These are phyloP conservation scores for Fraxinus americana DNA, from an alignment of 257 asterid species.

Conservation along the genomic window DNA sequence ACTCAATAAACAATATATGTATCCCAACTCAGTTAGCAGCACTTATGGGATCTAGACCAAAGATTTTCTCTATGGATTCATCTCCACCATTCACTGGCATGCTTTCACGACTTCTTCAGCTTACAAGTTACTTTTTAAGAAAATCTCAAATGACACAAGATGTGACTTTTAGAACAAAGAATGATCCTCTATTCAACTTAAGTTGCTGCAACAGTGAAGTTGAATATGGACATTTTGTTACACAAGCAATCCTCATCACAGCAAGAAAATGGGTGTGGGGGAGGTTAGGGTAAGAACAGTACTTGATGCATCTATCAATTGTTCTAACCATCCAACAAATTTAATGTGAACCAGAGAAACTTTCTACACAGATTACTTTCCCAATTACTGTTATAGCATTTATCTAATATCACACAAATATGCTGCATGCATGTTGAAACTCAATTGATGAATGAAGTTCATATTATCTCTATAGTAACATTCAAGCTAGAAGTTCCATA, in stretches of 20 bases:
- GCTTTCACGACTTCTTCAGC: background rate
- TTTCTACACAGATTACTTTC: background rate
- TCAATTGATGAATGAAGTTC: constrained; percentile 6
- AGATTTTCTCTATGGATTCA: too few relatives aligned
- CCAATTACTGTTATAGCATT: background rate
- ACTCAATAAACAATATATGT: background rate
- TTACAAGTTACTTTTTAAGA: background rate
- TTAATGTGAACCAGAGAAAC: background rate
- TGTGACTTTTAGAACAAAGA: background rate
- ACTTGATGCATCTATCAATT: background rate
- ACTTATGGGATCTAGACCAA: background rate
- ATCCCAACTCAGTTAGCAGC: background rate
- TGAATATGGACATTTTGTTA: background rate
- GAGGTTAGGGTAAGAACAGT: background rate
- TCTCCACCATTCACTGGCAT: background rate
- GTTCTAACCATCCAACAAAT: background rate
- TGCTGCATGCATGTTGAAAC: background rate
- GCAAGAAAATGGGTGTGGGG: background rate
- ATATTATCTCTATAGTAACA: background rate
- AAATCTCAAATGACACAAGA: background rate
- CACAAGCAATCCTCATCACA: background rate
- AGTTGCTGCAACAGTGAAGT: background rate
- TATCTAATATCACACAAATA: background rate
- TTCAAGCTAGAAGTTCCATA: background rate
- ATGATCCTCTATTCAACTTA: background rate